Conservation (phyloP, 2,329 filamentous ascomycete genomes). For the Capronia americana region DNA sequence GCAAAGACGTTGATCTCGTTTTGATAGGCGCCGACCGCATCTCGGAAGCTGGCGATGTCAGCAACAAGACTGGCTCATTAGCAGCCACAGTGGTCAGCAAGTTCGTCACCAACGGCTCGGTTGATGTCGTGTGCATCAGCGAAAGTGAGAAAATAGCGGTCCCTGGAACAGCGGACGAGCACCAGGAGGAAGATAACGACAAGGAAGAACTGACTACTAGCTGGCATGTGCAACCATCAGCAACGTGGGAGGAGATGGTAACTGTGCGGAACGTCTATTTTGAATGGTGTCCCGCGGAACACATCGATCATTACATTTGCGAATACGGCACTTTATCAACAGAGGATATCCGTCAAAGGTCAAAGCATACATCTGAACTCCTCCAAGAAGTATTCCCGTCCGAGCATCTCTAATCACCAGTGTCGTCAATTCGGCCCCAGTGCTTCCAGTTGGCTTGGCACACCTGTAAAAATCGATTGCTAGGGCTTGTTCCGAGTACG, state of each 20-base stretch:
- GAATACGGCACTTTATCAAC: conserved; percentile 56
- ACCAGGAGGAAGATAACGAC: conserved; percentile 60
- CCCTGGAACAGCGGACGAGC: conserved; percentile 52
- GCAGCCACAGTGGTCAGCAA: conserved; percentile 63
- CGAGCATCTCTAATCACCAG: background rate
- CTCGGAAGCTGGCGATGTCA: conserved; percentile 62
- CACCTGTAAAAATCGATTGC: background rate
- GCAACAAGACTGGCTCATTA: conserved; percentile 71
- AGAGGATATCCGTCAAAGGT: conserved; percentile 37
- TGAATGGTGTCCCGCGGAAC: conserved; percentile 62
- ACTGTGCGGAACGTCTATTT: conserved; percentile 60
- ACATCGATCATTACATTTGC: conserved; percentile 63
- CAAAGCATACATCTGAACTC: conserved; percentile 21
- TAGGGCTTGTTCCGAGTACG: background rate
- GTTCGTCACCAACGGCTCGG: conserved; percentile 45
- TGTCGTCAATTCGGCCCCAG: background rate
- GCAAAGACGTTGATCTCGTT: conserved; percentile 44
- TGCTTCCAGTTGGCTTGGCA: background rate
- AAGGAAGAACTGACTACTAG: conserved; percentile 53
- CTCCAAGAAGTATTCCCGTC: conserved; percentile 25
- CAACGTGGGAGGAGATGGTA: conserved; percentile 38
- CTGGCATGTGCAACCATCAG: conserved; percentile 16
- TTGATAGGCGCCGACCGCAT: conserved; percentile 71
- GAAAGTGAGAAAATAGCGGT: conserved; percentile 68
- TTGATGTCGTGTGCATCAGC: conserved; percentile 62